Conservation (phyloP, 2,329 filamentous ascomycete genomes). For the Ceratocystis papillata region DNA sequence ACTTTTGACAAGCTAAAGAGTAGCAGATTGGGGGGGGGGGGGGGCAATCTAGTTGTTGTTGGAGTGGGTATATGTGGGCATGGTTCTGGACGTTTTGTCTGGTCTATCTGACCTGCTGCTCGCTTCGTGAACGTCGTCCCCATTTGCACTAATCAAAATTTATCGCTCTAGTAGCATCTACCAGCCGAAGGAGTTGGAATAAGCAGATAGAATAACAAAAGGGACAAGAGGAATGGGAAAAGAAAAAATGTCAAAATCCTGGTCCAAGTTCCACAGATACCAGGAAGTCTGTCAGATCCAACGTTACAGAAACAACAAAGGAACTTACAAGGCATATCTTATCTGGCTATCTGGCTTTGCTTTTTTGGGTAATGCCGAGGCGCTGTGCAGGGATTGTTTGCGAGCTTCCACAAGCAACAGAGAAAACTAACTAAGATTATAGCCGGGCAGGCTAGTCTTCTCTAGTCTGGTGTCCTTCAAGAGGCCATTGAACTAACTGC, state of each 20-base stretch:
- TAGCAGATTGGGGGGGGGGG: neutral
- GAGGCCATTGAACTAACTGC: neutral
- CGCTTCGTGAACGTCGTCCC: neutral
- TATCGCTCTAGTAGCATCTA: neutral
- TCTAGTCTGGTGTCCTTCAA: neutral
- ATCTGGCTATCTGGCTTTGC: neutral
- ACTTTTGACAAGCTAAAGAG: constrained; percentile 8
- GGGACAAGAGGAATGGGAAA: neutral
- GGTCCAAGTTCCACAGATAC: constrained; percentile 3
- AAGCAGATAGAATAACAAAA: neutral
- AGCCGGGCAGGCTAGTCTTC: neutral
- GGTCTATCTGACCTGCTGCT: neutral
- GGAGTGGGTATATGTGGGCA: too few relatives aligned
- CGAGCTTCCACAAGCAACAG: neutral
- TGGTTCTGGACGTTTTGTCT: too few relatives aligned
- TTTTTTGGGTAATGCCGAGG: constrained; percentile 3
- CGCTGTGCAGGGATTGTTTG: neutral
- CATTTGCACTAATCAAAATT: neutral
- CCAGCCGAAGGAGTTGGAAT: neutral
- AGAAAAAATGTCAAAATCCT: neutral
- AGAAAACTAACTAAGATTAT: neutral
- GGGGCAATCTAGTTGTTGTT: too few relatives aligned
- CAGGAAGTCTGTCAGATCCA: neutral
- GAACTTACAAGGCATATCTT: constrained; percentile 4
- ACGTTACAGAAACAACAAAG: constrained; percentile 13